Base-by-base conservation (phyloP, 169 alveolate genomes). In the Plasmodium cynomolgi region DNA sequence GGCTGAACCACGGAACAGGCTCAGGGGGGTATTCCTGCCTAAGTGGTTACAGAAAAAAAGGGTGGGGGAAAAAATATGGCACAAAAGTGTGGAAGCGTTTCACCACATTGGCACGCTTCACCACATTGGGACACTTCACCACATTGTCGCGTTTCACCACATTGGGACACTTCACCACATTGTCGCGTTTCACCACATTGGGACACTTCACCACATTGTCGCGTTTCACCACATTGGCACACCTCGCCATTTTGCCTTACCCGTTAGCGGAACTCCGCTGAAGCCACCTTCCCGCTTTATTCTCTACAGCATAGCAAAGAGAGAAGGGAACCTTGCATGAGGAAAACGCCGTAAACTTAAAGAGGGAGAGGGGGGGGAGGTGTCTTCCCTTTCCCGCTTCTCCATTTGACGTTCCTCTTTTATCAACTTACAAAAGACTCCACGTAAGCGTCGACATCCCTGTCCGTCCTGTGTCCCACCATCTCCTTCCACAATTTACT, bases 401-500 rank as follows among this genome's bases (percentile, higher is more conserved):
- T 71, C 33, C 72, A 23, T 71, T 62, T 33, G 17, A 20, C 6
- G 62, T 29, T 85, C 26, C 56, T 17, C 44, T 23, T 77, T 33
- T 68, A 17, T 41, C 44, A 75, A 31, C 77, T 79, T 86, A 79
- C 88, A 77, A 75, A 86, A 50, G 93, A 86, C 58, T 77, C 88
- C 23, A 86, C 62, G 71, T 86, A 84, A 29, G 62, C 1, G 68
- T 86, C 47, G 41, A 31, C 41, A 47, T 86, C 93, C 68, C 71
- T 74, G 13, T 86, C 73, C 9, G 62, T 77, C 41, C 26, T 86
- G 47, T 33, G 71, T 9, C 26, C 41, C 23, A 77, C 26, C 81
- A 77, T 77, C 68, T 86, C 93, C 44, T 56, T 86, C 81, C 68
- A 75, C 68, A 86, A 33, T 44, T 34, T 86, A 81, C 93, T 86